These are phyloP conservation scores for Thalassiosira mediterranea DNA, from an alignment of 352 stramenopile species.

Conservation along the genomic window DNA sequence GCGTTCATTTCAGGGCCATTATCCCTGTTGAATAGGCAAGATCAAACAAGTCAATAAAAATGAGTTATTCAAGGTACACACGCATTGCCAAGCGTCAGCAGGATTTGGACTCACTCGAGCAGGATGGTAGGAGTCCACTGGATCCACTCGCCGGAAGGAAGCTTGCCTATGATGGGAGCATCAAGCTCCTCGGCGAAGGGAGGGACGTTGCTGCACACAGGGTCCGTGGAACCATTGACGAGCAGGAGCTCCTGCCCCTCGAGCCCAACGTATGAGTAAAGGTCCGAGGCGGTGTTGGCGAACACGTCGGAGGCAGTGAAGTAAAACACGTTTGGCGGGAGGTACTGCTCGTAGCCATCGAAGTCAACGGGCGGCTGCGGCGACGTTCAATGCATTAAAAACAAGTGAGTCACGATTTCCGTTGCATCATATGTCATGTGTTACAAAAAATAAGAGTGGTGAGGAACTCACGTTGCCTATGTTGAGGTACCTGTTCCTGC, in stretches of 20 bases:
- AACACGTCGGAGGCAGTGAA: slow-evolving; percentile 47
- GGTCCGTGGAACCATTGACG: slow-evolving; percentile 11
- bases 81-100: no score
- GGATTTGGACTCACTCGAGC: slow-evolving; percentile 48
- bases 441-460: no score
- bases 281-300: slow-evolving; percentile 42
- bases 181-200: slow-evolving; percentile 42
- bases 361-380: slow-evolving; percentile 19
- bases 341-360: slow-evolving; percentile 47
- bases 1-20: slow-evolving; percentile 39
- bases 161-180: slow-evolving; percentile 54
- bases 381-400: no score
- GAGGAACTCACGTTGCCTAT: no score
- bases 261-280: slow-evolving; percentile 16
- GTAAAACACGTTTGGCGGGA: slow-evolving; percentile 34
- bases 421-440: no score
- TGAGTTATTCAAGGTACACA: no score
- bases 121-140: slow-evolving; percentile 48
- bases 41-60: no score
- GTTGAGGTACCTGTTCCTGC: background rate
- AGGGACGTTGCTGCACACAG: slow-evolving; percentile 44
- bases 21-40: no score
- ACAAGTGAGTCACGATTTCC: no score
- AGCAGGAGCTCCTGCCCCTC: slow-evolving; percentile 49
- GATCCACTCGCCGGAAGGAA: slow-evolving; percentile 47